Evolutionary conservation across 352 stramenopile species (phyloP), one percentile per base, ranked within the genome.

Genomic region (Blastocystis sp.): DNA sequence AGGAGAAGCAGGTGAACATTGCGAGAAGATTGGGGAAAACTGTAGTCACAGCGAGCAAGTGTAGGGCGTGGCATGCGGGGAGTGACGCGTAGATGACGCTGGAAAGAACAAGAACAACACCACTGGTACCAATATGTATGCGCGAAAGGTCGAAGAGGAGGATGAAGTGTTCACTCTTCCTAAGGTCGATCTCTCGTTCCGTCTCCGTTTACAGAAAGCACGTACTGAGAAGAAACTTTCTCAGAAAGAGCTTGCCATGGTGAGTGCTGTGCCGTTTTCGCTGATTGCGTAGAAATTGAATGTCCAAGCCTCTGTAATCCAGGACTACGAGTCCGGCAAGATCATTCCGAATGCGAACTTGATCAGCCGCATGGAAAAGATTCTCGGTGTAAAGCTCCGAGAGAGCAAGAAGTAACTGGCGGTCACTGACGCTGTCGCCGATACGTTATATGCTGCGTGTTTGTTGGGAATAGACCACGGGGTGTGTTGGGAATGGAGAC

Each of bases 221-320:
- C 95, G 97, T 21, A 96, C 94, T 81, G 96, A 95, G 21, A 98
- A 98, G 92, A 98, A 98, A 93, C 96, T 98, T 95, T 98, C 96
- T 31, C 97, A 99, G 93, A 98, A 98, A 91, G 94, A 98, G 85
- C 93, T 99, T 62, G 97, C 95, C 10, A 98, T 96, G 31, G 88
- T 92, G 65, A 80, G 90, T 6, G 21, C 1, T 88, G 1, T 78
- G 21, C 10, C 79, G 19, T 45, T 88, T 74, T 12, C 12, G 31
- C 4, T 65, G 24, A 66, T 9, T n/a, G 29, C 29, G 4, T 76
- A 92, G 88, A 91, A 93, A 65, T 96, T 98, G 88, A 97, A 97
- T 91, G 95, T 97, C 91, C 98, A 98, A 91, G 96, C 96, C 55
- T 96, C 98, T 91, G 93, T 99, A 19, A 96, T 98, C 50, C 95